These are phyloP conservation scores for Lasiodiplodia hormozganensis DNA, from an alignment of 2,329 filamentous ascomycete species.

Conservation along the genomic window DNA sequence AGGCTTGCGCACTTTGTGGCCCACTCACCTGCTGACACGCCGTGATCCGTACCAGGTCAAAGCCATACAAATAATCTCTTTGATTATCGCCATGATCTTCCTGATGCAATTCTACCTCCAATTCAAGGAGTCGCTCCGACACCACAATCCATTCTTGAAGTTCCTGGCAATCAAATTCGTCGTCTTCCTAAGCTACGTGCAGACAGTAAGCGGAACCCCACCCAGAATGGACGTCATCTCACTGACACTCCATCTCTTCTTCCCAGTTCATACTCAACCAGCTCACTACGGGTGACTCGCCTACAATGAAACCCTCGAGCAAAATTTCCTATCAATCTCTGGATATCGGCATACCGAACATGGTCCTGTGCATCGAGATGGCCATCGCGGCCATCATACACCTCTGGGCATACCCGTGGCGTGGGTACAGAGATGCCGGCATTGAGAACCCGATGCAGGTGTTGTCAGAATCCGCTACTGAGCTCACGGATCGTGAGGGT, in stretches of 20 bases:
- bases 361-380: conserved; percentile 82
- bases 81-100: conserved; percentile 82
- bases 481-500: background rate
- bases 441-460: background rate
- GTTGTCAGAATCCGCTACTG: background rate
- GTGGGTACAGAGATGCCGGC: conserved; percentile 60
- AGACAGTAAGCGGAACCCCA: conserved; percentile 43
- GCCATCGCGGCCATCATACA: conserved; percentile 76
- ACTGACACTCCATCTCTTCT: conserved; percentile 40
- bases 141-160: conserved; percentile 75
- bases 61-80: conserved; percentile 70
- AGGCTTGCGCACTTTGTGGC: no score
- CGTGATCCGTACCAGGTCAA: conserved; percentile 72
- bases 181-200: conserved; percentile 87
- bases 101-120: conserved; percentile 83
- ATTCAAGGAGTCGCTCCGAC: conserved; percentile 67
- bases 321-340: conserved; percentile 47
- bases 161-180: conserved; percentile 85
- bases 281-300: background rate
- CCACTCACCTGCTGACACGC: background rate
- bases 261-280: conserved; percentile 61
- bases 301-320: background rate
- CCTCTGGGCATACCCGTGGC: conserved; percentile 78
- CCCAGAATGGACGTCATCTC: background rate
- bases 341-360: conserved; percentile 76